phyloP scores from a whole-genome alignment of 805 yeast species.

The Helenozyma baotianmanensis region DNA sequence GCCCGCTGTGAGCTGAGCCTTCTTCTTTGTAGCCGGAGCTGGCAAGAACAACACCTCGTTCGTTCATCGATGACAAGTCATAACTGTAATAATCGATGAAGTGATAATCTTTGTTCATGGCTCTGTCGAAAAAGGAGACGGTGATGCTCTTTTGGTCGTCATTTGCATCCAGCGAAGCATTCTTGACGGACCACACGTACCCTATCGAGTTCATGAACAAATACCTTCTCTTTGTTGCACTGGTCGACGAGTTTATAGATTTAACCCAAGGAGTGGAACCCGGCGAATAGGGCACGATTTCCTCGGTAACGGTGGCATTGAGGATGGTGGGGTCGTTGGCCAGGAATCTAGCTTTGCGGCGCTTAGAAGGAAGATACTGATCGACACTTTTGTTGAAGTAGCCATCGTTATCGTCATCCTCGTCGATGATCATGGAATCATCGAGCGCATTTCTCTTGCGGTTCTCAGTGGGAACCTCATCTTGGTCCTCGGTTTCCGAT shows the following conservation, averaged over 20 bases:
- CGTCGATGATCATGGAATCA: slow-evolving; percentile 34
- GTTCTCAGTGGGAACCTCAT: slow-evolving; percentile 20
- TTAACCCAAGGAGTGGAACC: slow-evolving; percentile 80
- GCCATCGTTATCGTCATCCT: slow-evolving; percentile 21
- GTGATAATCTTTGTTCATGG: slow-evolving; percentile 73
- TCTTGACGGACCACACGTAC: slow-evolving; percentile 70
- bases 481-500: slow-evolving; percentile 16
- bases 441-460: slow-evolving; percentile 24
- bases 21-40: slow-evolving; percentile 24
- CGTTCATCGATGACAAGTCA: slow-evolving; percentile 72
- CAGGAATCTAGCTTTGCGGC: slow-evolving; percentile 8
- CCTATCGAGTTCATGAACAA: slow-evolving; percentile 78
- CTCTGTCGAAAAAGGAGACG: slow-evolving; percentile 79
- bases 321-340: not conserved
- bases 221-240: slow-evolving; percentile 50
- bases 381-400: slow-evolving; percentile 12
- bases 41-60: slow-evolving; percentile 61
- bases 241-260: slow-evolving; percentile 28
- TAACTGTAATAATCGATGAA: slow-evolving; percentile 70
- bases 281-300: slow-evolving; percentile 65
- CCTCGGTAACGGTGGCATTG: not conserved
- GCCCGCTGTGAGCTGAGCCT: slow-evolving; percentile 24
- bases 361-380: slow-evolving; percentile 7
- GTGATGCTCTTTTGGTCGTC: slow-evolving; percentile 61
- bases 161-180: slow-evolving; percentile 11